Conservation (phyloP, 805 yeast species). For the Yarrowia phangngaensis region DNA sequence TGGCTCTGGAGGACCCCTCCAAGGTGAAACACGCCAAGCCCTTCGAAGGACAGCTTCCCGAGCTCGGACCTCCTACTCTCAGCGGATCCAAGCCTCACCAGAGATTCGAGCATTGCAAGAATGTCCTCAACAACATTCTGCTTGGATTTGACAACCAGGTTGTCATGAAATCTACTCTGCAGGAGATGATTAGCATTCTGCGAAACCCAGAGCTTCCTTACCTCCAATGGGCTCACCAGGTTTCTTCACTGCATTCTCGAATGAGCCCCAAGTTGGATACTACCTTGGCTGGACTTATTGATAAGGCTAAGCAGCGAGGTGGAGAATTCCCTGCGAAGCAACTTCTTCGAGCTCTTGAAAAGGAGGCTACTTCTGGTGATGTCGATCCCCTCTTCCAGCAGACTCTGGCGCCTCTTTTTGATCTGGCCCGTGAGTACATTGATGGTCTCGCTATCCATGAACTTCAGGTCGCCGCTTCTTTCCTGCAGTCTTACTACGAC, state of each 20-base stretch:
- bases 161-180: conserved; percentile 79
- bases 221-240: conserved; percentile 82
- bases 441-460: conserved; percentile 83
- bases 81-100: conserved; percentile 83
- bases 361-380: conserved; percentile 54
- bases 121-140: conserved; percentile 71
- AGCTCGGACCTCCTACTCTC: conserved; percentile 74
- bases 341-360: conserved; percentile 65
- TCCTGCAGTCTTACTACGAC: conserved; percentile 67
- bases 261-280: conserved; percentile 74
- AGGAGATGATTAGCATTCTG: conserved; percentile 65
- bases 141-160: conserved; percentile 94
- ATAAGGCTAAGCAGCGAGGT: conserved; percentile 57
- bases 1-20: conserved; percentile 93
- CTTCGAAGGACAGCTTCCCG: conserved; percentile 89
- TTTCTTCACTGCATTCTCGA: conserved; percentile 89
- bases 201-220: conserved; percentile 81
- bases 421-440: conserved; percentile 64
- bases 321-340: conserved; percentile 94
- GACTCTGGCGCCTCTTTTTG: conserved; percentile 68
- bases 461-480: conserved; percentile 62
- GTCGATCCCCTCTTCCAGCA: conserved; percentile 47
- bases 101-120: conserved; percentile 55
- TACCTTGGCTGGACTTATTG: conserved; percentile 59
- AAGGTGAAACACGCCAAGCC: conserved; percentile 96